Conservation (phyloP, 163 green algal species). For the Scenedesmus sp. region DNA sequence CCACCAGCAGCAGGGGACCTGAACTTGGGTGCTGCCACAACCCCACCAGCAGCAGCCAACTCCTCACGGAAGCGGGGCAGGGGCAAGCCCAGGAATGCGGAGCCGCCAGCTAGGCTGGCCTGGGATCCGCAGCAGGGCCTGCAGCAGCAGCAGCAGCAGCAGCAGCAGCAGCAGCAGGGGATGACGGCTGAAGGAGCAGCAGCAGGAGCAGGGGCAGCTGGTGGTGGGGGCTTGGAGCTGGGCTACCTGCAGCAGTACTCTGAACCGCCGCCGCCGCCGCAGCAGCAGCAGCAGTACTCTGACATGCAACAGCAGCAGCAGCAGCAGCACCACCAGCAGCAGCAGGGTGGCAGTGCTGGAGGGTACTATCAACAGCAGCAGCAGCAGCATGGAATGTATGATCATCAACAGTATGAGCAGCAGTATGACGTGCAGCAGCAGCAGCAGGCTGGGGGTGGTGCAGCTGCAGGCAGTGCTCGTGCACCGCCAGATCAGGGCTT, state of each 20-base stretch:
- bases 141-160: slow-evolving; percentile 4
- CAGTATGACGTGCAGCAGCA: neutral
- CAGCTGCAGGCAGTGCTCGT: neutral
- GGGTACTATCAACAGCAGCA: slow-evolving; percentile 14
- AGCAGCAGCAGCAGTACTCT: slow-evolving; percentile 28
- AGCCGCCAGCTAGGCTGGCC: neutral
- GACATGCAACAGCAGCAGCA: slow-evolving; percentile 10
- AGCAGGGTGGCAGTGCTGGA: neutral
- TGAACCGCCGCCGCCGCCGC: neutral
- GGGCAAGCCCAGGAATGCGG: neutral
- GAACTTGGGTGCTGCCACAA: neutral
- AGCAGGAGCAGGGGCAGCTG: neutral
- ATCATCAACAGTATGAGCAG: slow-evolving; percentile 14
- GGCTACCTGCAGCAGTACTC: slow-evolving; percentile 12
- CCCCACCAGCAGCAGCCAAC: neutral
- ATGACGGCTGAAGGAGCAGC: neutral
- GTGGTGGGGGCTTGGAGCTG: neutral
- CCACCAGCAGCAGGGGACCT: neutral
- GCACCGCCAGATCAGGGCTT: neutral
- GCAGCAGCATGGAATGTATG: neutral
- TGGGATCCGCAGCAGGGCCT: slow-evolving; percentile 7
- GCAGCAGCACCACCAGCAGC: neutral
- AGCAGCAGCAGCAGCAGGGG: neutral
- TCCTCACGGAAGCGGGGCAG: neutral
- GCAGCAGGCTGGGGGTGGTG: neutral